phyloP scores from a whole-genome alignment of 805 yeast species.

The Pichia nanzhaoensis region DNA sequence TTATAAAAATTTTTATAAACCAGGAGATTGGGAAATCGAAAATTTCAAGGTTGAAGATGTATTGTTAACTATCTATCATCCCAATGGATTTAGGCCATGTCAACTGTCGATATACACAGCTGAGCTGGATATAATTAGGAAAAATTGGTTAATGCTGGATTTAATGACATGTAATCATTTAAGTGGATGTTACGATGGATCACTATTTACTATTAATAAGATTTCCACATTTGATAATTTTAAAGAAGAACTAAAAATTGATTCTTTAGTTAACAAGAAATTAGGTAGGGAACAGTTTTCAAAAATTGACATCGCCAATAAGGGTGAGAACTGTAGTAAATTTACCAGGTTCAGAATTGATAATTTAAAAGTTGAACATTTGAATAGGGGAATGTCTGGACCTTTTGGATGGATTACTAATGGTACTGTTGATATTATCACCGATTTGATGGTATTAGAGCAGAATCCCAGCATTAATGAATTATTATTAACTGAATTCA shows the following conservation, averaged over 20 bases:
- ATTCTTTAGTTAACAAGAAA: constrained; percentile 19
- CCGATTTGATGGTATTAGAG: constrained; percentile 79
- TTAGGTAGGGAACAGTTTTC: constrained; percentile 16
- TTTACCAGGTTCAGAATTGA: constrained; percentile 80
- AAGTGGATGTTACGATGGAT: constrained; percentile 89
- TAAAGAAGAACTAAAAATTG: constrained; percentile 25
- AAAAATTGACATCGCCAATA: constrained; percentile 13
- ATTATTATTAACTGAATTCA: constrained; percentile 25
- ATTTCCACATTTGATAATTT: constrained; percentile 54
- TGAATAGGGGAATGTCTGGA: constrained; percentile 85
- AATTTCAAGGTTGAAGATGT: constrained; percentile 79
- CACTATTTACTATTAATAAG: constrained; percentile 86
- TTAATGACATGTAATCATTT: constrained; percentile 74
- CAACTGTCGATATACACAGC: constrained; percentile 84
- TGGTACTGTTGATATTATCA: constrained; percentile 90
- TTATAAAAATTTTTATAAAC: constrained; percentile 62
- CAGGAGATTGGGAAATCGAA: constrained; percentile 92
- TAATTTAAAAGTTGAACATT: constrained; percentile 77
- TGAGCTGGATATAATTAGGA: constrained; percentile 70
- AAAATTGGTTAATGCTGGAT: constrained; percentile 92
- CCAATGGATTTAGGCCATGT: constrained; percentile 73
- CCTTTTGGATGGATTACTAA: constrained; percentile 96
- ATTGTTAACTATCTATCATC: constrained; percentile 75
- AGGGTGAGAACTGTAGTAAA: constrained; percentile 28
- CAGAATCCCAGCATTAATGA: constrained; percentile 32